Base-by-base conservation (phyloP, 352 stramenopile species). In the Pythium aphanidermatum region DNA sequence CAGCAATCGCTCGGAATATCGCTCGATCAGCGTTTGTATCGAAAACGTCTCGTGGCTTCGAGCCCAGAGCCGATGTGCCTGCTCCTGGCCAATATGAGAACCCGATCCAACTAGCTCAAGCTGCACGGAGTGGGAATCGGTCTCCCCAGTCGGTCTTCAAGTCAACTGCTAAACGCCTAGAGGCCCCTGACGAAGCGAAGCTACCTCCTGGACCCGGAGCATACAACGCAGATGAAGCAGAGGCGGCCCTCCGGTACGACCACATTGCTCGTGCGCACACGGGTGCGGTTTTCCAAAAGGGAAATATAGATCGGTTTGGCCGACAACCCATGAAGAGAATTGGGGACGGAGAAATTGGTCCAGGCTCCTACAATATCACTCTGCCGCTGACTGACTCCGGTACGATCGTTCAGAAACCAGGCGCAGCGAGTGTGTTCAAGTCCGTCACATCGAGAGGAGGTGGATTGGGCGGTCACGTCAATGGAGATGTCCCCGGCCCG, bases 41-140 rank as follows among this genome's bases (percentile, higher is more conserved):
- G 14, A 84, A 83, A 40, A 74, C 65, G 24, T 55, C 62, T 13
- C 67, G 75, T 30, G 75, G 74, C 13, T 86, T 79, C 47, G 55
- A 60, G 35, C 65, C 75, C 19, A 32, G 47, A 5, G 46, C 45
- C 3, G 73, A 86, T 10, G 55, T 64, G 13, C 73, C 74, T 19
- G 74, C 74, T 4, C 78, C 78, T 35, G 78, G 74, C 8, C 78
- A 90, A 28, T 86, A 90, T 38, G 66, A 90, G 20, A 82, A 82
- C 41, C 63, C 61, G 16, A 65, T 81, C 21, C 65, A 84, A 32
- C 39, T 86, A 14, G 57, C 60, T n/a, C 54, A 44, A 13, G 17
- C 37, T 7, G 46, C 23, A 58, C 46, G 6, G 25, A 54, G n/a
- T 31, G 39, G 25, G 27, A 56, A 55, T 4, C 55, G 53, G 26